phyloP scores from a whole-genome alignment of 352 stramenopile species.

The Phytophthora citrophthora region DNA sequence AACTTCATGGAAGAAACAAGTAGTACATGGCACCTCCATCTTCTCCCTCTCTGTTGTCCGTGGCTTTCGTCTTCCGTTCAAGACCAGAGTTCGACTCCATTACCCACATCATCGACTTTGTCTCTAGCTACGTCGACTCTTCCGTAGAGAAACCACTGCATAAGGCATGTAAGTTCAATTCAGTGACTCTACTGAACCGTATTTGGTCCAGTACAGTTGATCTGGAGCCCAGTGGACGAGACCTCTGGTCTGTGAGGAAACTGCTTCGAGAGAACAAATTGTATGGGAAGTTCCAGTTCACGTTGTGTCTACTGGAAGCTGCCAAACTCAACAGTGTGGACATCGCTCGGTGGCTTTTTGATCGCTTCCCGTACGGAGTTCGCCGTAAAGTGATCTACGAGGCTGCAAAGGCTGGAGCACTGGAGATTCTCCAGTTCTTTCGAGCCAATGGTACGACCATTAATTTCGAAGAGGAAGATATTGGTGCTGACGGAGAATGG shows the following conservation, averaged over 20 bases:
- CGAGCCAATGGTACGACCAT: slow-evolving; percentile 6
- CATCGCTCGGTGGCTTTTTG: slow-evolving; percentile 13
- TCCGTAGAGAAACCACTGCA: slow-evolving; percentile 9
- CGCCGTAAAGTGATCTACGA: slow-evolving; percentile 11
- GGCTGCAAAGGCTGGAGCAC: not conserved
- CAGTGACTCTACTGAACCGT: slow-evolving; percentile 7
- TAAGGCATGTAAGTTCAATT: slow-evolving; percentile 3
- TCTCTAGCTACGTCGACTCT: slow-evolving; percentile 4
- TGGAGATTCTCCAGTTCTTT: slow-evolving; percentile 16
- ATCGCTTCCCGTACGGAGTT: slow-evolving; percentile 14
- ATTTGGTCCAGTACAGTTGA: slow-evolving; percentile 13
- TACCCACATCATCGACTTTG: not conserved
- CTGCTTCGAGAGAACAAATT: slow-evolving; percentile 3
- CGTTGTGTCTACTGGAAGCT: not conserved
- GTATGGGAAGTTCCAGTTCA: slow-evolving; percentile 7
- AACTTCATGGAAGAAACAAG: too few relatives aligned
- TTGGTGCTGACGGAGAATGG: slow-evolving; percentile 1
- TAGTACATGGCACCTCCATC: too few relatives aligned
- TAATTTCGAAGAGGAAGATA: not conserved
- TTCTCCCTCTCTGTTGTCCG: too few relatives aligned
- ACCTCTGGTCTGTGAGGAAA: slow-evolving; percentile 12
- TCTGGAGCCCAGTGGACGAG: slow-evolving; percentile 1
- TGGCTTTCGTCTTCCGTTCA: slow-evolving; percentile 7
- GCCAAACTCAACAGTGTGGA: slow-evolving; percentile 5
- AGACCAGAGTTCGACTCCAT: not conserved